Evolutionary conservation across 495 filamentous ascomycete species (phyloP), one percentile per base, ranked within the genome.

Genomic region (Aspergillus diversus): DNA sequence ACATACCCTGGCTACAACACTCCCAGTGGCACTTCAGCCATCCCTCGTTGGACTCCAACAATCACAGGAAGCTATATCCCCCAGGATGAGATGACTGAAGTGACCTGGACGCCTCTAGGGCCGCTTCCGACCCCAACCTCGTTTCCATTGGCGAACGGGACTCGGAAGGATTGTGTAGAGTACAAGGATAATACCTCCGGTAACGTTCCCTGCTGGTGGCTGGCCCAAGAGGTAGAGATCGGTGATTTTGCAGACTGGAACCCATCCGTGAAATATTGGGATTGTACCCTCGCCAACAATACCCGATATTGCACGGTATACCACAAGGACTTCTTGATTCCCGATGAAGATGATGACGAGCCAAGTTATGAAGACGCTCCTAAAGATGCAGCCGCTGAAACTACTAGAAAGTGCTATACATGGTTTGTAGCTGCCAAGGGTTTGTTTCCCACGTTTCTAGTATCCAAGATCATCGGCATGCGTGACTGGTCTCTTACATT

Each of bases 381-480:
- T 21, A 5, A 33, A 12, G 48, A 48, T 42, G 56, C 56, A 58
- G 56, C 56, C 17, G 39, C 56, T 7, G 34, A 58, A 37, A 48
- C 56, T 7, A 58, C 56, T 2, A 15, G 33, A 12, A 31, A 58
- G 33, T 58, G 56, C 31, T 58, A 58, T 35, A 8, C 47, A 1
- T 58, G 56, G 42, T 58, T 48, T 35, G 1, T 3, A 47, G 48
- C 56, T 49, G 27, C 33, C 12, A 42, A 58, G 33, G 42, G 56
- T 49, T 12, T 9, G 53, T 39, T 12, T 39, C 12, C 35, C 35
- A 5, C 12, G 35, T 39, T 39, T n/a, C n/a, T n/a, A n/a, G n/a
- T n/a, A n/a, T n/a, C n/a, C n/a, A n/a, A n/a, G n/a, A n/a, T n/a
- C n/a, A n/a, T n/a, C n/a, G n/a, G n/a, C n/a, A n/a, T n/a, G n/a